Base-by-base conservation (phyloP, 2,329 filamentous ascomycete genomes). In the Venturia carpophila region DNA sequence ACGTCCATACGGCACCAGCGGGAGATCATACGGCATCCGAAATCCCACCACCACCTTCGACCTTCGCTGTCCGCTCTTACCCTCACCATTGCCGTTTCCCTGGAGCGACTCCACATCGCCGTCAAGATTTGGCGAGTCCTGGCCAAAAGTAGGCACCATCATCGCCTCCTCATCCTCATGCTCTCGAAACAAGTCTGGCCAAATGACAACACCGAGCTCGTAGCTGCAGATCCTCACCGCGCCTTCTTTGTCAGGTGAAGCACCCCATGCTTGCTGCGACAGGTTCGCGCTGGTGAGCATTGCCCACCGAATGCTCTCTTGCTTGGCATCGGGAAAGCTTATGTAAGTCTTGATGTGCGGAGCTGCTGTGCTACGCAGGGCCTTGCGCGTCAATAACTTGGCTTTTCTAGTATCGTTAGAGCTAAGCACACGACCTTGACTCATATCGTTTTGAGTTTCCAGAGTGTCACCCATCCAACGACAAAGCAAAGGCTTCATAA, bases 311-410 rank as follows among this genome's bases (percentile, higher is more conserved):
- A 95, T 86, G 0, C 76, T 75, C 1, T 70, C 73, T 21, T 77
- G 71, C n/a, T 73, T 39, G 0, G 63, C 42, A 62, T 79, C 73
- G 0, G 74, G 69, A 70, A 82, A 92, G 5, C 89, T 84, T 56
- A 92, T 86, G 71, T 94, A 96, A 0, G 91, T 96, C 74, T 96
- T 96, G 73, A 96, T 89, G 70, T 96, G 92, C 0, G 92, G 92
- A 0, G 91, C 90, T 21, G 91, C 91, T 39, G 85, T 81, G 19
- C 70, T 70, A n/a, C 75, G 71, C 3, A 71, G 65, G 7, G 75
- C 75, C 67, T 71, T 61, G 21, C 66, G 19, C 30, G 19, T 45
- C 19, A n/a, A 6, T 7, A 19, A 10, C n/a, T 13, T 37, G 24
- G 34, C 1, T 21, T 27, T 7, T 43, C 30, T 37, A 10, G 84